These are phyloP conservation scores for Endocarpon pusillum DNA, from an alignment of 495 filamentous ascomycete species.

Conservation along the genomic window DNA sequence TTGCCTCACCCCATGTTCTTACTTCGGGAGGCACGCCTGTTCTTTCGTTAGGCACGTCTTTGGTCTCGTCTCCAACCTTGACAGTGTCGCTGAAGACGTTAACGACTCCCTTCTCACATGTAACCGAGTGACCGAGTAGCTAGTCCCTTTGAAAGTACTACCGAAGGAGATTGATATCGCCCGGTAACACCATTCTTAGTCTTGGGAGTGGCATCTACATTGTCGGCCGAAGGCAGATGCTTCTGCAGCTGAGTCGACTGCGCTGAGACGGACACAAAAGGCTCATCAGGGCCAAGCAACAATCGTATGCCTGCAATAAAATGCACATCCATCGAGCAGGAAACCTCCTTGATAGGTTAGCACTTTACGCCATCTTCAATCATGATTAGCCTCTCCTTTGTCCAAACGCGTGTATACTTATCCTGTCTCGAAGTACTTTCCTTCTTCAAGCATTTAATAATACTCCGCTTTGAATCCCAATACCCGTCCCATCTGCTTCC, in stretches of 20 bases:
- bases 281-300: conserved; percentile 37
- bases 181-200: conserved; percentile 46
- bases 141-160: conserved; percentile 37
- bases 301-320: conserved; percentile 44
- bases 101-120: conserved; percentile 33
- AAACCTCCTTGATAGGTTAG: conserved; percentile 66
- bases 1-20: conserved; percentile 41
- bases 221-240: conserved; percentile 61
- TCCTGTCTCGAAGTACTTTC: conserved; percentile 33
- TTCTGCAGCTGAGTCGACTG: conserved; percentile 38
- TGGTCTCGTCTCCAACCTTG: conserved; percentile 28
- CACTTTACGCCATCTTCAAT: conserved; percentile 59
- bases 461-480: conserved; percentile 43
- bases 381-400: conserved; percentile 2
- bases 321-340: conserved; percentile 58
- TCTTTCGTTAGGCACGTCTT: conserved; percentile 37
- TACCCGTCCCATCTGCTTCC: conserved; percentile 43
- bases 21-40: conserved; percentile 50
- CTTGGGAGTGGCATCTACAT: conserved; percentile 45
- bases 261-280: conserved; percentile 32
- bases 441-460: conserved; percentile 36
- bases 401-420: conserved; percentile 14
- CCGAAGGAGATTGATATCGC: conserved; percentile 46
- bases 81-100: conserved; percentile 36
- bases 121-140: conserved; percentile 35